These are phyloP conservation scores for Sanghuangporus baumii DNA, from an alignment of 1,284 basidiomycete genomes.

Conservation along the genomic window DNA sequence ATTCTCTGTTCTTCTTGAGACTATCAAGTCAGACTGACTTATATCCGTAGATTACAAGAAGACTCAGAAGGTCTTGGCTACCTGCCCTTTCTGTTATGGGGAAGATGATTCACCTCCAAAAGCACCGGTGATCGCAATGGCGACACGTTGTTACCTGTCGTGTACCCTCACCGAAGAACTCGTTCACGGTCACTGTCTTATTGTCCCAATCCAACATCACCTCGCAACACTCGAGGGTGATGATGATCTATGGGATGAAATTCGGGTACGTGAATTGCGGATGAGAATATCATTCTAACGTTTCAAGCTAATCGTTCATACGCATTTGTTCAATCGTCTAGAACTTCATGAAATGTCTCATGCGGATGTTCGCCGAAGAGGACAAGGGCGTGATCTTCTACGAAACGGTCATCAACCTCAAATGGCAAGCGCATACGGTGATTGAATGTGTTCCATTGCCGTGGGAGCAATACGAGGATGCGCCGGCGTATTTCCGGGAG, in stretches of 20 bases:
- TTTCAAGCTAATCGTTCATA: not conserved
- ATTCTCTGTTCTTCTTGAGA: not conserved
- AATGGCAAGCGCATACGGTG: constrained; percentile 83
- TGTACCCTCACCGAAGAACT: constrained; percentile 86
- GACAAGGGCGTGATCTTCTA: constrained; percentile 91
- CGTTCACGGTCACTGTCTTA: constrained; percentile 84
- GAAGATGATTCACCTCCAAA: constrained; percentile 84
- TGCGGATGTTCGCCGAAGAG: constrained; percentile 88
- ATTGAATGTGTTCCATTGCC: constrained; percentile 93
- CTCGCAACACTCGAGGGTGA: constrained; percentile 90
- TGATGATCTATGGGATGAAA: constrained; percentile 98
- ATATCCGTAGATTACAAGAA: constrained; percentile 76
- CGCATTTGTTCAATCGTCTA: too few species aligned
- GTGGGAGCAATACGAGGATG: constrained; percentile 75
- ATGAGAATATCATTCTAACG: not conserved
- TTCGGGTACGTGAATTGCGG: constrained; percentile 53
- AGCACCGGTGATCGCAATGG: constrained; percentile 85
- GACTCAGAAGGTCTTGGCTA: constrained; percentile 86
- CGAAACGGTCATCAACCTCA: constrained; percentile 85
- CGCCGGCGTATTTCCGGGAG: constrained; percentile 93
- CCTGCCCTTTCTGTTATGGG: constrained; percentile 84
- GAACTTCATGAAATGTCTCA: constrained; percentile 99
- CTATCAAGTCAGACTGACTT: not conserved
- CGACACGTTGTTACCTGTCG: constrained; percentile 84
- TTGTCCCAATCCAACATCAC: constrained; percentile 95